Evolutionary conservation across 345 rosid genomes (phyloP), one percentile per base, ranked within the genome.

Genomic region (Eucalyptus tenuipes): DNA sequence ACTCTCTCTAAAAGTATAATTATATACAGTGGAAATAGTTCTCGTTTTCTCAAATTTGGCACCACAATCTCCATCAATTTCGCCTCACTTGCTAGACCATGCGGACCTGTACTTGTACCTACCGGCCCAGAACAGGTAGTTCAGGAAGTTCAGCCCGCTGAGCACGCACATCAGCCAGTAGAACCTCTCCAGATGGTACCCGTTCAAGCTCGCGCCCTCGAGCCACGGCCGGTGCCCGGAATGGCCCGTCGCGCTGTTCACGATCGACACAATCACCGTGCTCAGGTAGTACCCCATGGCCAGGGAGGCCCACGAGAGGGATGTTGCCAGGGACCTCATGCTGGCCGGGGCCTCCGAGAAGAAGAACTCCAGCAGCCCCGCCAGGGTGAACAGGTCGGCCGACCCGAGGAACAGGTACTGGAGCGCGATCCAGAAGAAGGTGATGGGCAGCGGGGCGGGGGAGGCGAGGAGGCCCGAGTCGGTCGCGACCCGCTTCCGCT

Each of bases 161-260:
- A 92, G 91, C 82, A 64, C 91, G n/a, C 91, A 89, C 87, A 92
- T 88, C 37, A 92, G 88, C 93, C 93, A 92, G 71, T 92, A 92
- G 90, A 91, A 92, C 66, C 90, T 85, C 61, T 91, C 93, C 47
- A 92, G 49, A 57, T 59, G 91, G 64, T 90, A 90, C 79, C 86
- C 68, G 84, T 91, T 92, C 47, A 92, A 49, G 90, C 91, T 90
- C 79, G 59, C 82, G 20, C 90, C 93, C 37, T 91, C 88, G 29
- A 92, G 88, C 93, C 93, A 92, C 31, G 88, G 88, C 31, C 66
- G 44, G 66, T 89, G 89, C 37, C 87, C 88, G 6, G 88, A 59
- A 10, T 25, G 49, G 7, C 91, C 88, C 3, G 93, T 92, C 52
- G 84, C 92, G 13, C 45, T 40, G 86, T 92, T 90, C 25, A 92